Evolutionary conservation across 1,139 yeast genomes (phyloP).

Genomic region (Yamadazyma jaroonii): DNA sequence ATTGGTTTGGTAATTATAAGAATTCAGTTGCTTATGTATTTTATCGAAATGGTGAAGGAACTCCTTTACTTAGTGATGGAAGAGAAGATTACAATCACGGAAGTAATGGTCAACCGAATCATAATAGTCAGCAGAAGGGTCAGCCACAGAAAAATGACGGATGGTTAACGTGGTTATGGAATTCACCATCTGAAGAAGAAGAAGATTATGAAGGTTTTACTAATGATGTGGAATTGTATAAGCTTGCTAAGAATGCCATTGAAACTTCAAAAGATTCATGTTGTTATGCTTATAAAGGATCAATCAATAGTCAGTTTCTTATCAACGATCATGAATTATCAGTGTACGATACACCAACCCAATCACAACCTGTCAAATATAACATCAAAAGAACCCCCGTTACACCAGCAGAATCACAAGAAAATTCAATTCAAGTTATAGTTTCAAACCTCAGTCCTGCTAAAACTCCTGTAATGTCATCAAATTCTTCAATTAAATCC

Average conservation of each 20-base stretch:
- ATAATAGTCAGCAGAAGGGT: neutral
- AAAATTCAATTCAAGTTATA: conserved; percentile 14
- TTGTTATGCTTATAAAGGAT: conserved; percentile 35
- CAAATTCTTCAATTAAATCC: conserved; percentile 11
- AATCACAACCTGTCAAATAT: conserved; percentile 36
- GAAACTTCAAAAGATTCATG: conserved; percentile 32
- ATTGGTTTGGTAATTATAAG: conserved; percentile 8
- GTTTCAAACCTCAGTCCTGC: neutral
- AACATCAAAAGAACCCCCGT: conserved; percentile 33
- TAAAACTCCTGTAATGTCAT: conserved; percentile 1
- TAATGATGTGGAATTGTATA: conserved; percentile 27
- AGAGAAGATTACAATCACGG: neutral
- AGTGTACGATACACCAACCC: conserved; percentile 40
- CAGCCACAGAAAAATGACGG: neutral
- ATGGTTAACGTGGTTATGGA: conserved; percentile 9
- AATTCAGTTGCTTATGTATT: conserved; percentile 9
- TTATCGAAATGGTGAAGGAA: conserved; percentile 7
- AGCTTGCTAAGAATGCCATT: conserved; percentile 33
- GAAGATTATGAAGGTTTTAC: conserved; percentile 18
- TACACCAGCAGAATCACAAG: conserved; percentile 38
- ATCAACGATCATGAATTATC: conserved; percentile 32
- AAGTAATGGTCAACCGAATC: neutral
- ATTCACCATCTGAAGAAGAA: conserved; percentile 11
- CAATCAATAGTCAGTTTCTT: conserved; percentile 15
- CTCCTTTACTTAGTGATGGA: conserved; percentile 4